These are phyloP conservation scores for Viridothelium virens DNA, from an alignment of 495 filamentous ascomycete genomes.

Conservation along the genomic window DNA sequence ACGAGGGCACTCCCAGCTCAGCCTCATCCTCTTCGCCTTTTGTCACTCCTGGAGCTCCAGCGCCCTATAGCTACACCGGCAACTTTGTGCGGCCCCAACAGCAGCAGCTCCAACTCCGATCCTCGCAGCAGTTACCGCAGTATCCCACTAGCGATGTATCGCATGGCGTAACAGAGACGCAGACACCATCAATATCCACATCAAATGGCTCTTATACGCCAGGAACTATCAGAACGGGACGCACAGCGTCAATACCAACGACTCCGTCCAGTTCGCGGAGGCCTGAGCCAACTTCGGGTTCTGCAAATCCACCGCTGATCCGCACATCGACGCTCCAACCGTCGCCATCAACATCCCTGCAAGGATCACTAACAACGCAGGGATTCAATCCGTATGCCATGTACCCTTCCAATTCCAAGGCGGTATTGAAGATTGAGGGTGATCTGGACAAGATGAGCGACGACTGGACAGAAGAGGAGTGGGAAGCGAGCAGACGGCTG, in stretches of 20 bases:
- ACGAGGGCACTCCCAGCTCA: constrained; percentile 32
- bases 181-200: constrained; percentile 14
- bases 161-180: constrained; percentile 13
- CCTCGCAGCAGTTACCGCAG: constrained; percentile 15
- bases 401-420: constrained; percentile 69
- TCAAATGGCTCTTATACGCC: constrained; percentile 21
- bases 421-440: constrained; percentile 73
- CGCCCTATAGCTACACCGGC: constrained; percentile 24
- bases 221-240: constrained; percentile 37
- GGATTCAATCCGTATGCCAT: constrained; percentile 73
- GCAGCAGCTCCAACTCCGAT: constrained; percentile 15
- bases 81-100: constrained; percentile 24
- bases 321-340: constrained; percentile 76
- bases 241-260: constrained; percentile 30
- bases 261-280: constrained; percentile 37
- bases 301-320: constrained; percentile 60
- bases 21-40: constrained; percentile 27
- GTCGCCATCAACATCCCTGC: constrained; percentile 37
- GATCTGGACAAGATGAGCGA: constrained; percentile 73
- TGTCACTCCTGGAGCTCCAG: constrained; percentile 21
- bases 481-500: constrained; percentile 63
- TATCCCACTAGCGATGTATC: constrained; percentile 18
- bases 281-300: constrained; percentile 39
- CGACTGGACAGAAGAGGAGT: constrained; percentile 74
- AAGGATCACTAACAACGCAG: constrained; percentile 32